phyloP scores from a whole-genome alignment of 129 eudicot species.

The Centella asiatica region DNA sequence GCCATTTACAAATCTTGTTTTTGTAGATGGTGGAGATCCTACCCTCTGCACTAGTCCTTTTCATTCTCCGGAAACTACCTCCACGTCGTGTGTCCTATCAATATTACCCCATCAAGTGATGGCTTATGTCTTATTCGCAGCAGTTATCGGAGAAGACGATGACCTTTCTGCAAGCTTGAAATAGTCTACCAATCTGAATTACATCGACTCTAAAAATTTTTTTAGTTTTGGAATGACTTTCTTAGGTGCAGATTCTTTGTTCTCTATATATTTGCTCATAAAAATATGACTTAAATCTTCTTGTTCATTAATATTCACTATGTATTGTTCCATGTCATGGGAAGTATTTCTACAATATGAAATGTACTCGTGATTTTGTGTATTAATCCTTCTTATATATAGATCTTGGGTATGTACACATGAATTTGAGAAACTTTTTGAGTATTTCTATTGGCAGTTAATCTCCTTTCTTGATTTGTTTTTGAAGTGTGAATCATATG shows the following conservation, averaged over 20 bases:
- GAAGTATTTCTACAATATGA: neutral
- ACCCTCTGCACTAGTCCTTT: constrained; percentile 82
- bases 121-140: neutral
- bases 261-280: neutral
- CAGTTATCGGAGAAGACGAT: neutral
- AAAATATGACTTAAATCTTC: no score
- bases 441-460: no score
- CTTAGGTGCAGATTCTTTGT: constrained; percentile 1
- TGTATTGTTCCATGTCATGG: no score
- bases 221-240: no score
- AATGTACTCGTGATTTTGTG: neutral
- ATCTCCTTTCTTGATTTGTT: no score
- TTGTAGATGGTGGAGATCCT: constrained; percentile 70
- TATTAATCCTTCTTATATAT: neutral
- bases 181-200: neutral
- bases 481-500: no score
- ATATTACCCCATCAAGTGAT: constrained; percentile 52
- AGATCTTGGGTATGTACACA: neutral
- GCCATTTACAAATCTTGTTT: neutral
- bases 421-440: neutral
- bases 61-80: constrained; percentile 70
- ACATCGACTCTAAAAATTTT: no score
- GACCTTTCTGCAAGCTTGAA: neutral
- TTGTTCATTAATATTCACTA: no score
- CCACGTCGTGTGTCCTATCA: constrained; percentile 60